Conservation (phyloP, 768 basidiomycete species). For the Hygrophorus pudorinus region DNA sequence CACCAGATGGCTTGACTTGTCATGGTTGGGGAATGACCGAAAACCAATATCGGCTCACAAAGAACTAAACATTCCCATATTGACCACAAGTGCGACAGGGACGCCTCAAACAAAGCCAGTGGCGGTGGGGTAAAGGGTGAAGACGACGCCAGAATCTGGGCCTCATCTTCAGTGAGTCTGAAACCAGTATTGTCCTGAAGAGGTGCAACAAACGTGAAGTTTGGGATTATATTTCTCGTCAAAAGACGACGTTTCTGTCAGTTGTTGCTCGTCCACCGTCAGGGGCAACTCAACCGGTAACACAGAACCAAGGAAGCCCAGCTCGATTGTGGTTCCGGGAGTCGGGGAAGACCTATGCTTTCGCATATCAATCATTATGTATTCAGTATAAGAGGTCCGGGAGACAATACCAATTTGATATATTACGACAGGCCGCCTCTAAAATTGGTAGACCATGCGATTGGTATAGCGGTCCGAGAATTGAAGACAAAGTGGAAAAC, state of each 20-base stretch:
- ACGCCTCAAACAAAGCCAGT: constrained; percentile 51
- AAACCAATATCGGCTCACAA: constrained; percentile 84
- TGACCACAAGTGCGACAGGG: constrained; percentile 63
- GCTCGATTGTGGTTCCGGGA: constrained; percentile 57
- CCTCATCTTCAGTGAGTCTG: neutral
- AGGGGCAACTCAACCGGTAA: constrained; percentile 65
- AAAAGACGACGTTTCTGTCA: constrained; percentile 43
- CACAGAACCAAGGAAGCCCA: constrained; percentile 77
- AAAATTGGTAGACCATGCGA: constrained; percentile 70
- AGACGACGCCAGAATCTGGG: constrained; percentile 59
- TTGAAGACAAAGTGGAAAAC: constrained; percentile 56
- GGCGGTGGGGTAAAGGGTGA: constrained; percentile 50
- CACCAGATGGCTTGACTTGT: constrained; percentile 90
- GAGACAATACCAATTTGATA: constrained; percentile 65
- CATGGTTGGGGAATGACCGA: constrained; percentile 65
- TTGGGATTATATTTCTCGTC: constrained; percentile 42
- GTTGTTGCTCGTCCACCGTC: constrained; percentile 61
- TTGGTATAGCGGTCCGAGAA: constrained; percentile 69
- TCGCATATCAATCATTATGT: constrained; percentile 17
- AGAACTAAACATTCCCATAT: constrained; percentile 92
- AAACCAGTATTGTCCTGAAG: neutral
- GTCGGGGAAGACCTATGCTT: constrained; percentile 73
- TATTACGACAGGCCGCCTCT: constrained; percentile 79
- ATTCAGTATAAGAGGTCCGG: neutral
- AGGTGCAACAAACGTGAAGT: constrained; percentile 32